Percentiles rank a stretch among this genome's conserved stretches.
Evolutionary conservation across 108 stramenopile genomes (phyloP).

Genomic region (Cyclotella choctawhatcheeana): DNA sequence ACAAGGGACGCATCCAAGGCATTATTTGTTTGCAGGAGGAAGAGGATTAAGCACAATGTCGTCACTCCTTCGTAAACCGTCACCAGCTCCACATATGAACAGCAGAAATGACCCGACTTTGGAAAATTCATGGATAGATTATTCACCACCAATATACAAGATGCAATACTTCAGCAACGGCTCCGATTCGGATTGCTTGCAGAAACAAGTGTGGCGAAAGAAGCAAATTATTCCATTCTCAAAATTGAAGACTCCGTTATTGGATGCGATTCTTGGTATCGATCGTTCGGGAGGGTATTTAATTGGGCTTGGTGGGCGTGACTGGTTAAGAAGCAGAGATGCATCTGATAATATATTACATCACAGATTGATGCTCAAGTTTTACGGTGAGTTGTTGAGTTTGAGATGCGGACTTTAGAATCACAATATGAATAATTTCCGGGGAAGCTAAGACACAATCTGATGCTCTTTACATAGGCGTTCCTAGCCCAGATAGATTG

Average conservation of each 20-base stretch:
- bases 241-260: conserved; percentile 32
- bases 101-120: background rate
- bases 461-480: background rate
- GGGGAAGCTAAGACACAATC: too few species aligned
- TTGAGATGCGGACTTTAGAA: background rate
- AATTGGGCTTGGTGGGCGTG: conserved; percentile 40
- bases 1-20: background rate
- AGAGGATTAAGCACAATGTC: background rate
- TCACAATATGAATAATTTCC: background rate
- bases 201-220: conserved; percentile 34
- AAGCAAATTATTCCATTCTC: conserved; percentile 39
- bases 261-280: conserved; percentile 47
- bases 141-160: conserved; percentile 2
- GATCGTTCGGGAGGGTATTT: conserved; percentile 41
- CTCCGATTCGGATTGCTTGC: background rate
- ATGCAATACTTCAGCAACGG: background rate
- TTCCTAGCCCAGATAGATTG: conserved; percentile 44
- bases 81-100: background rate
- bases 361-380: conserved; percentile 30
- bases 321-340: background rate
- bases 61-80: conserved; percentile 6
- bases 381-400: conserved; percentile 35
- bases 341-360: background rate
- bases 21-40: too few species aligned
- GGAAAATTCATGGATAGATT: background rate